Percentiles rank a stretch among this genome's conserved stretches.
These are phyloP conservation scores for Mortierella sp. DNA, from an alignment of 371 early-diverging fungal genomes.

Conservation along the genomic window DNA sequence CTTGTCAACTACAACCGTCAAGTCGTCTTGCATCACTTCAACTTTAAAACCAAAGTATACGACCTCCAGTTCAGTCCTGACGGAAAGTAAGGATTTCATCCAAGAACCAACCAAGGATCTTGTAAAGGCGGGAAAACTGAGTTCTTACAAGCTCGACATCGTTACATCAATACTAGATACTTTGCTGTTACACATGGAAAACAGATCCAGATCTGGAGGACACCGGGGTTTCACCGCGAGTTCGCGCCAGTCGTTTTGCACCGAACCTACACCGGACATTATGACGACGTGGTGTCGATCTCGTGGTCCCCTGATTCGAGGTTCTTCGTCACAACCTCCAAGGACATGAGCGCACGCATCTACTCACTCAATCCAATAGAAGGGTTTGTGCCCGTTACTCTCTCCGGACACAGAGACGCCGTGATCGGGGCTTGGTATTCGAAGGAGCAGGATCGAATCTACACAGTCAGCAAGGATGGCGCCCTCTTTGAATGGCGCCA, in stretches of 20 bases:
- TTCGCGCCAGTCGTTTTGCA: constrained; percentile 92
- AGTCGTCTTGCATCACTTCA: constrained; percentile 86
- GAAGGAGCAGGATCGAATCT: constrained; percentile 80
- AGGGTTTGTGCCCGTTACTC: constrained; percentile 72
- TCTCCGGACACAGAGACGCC: constrained; percentile 88
- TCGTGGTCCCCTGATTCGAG: constrained; percentile 90
- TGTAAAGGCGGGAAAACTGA: background rate
- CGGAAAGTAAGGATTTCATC: constrained; percentile 60
- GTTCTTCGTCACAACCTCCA: constrained; percentile 83
- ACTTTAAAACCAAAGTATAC: constrained; percentile 83
- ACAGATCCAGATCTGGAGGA: constrained; percentile 90
- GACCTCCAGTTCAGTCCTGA: constrained; percentile 87
- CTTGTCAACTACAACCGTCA: constrained; percentile 88
- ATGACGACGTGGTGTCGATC: constrained; percentile 86
- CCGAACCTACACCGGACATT: constrained; percentile 84
- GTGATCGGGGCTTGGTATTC: constrained; percentile 95
- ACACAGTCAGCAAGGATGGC: constrained; percentile 91
- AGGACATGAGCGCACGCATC: constrained; percentile 93
- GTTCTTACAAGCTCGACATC: background rate
- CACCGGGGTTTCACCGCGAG: constrained; percentile 91
- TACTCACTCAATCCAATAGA: constrained; percentile 75
- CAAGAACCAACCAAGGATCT: background rate
- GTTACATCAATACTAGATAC: constrained; percentile 50
- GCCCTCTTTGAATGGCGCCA: constrained; percentile 88
- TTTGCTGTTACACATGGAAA: constrained; percentile 91